Percentiles rank a stretch among this genome's conserved stretches.
Conservation (phyloP, 2,329 filamentous ascomycete species). For the Paracoccidioides brasiliensis region DNA sequence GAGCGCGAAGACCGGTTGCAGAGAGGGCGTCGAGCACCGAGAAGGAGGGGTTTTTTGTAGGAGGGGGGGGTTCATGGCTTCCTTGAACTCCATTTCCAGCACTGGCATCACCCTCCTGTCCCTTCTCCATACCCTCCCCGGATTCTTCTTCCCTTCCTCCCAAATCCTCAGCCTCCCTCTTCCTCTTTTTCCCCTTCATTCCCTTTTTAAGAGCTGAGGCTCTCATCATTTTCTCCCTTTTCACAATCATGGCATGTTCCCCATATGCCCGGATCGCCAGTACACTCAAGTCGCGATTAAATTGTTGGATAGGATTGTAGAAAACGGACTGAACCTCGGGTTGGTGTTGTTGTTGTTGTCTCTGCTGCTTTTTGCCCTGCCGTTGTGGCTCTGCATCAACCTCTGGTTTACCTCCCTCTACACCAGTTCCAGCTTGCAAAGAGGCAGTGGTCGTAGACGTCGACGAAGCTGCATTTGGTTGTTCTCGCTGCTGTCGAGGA, state of each 20-base stretch:
- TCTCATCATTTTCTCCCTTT: conserved; percentile 37
- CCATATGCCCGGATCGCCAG: conserved; percentile 84
- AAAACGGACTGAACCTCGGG: conserved; percentile 56
- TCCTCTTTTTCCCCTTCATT: conserved; percentile 27
- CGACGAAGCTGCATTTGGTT: conserved; percentile 15
- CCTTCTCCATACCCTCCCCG: not conserved
- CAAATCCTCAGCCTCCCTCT: conserved; percentile 18
- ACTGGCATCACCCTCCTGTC: not conserved
- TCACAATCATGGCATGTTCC: conserved; percentile 47
- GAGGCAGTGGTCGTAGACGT: not conserved
- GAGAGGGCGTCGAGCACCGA: conserved; percentile 92
- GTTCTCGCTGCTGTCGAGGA: conserved; percentile 38
- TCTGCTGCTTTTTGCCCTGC: not conserved
- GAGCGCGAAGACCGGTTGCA: conserved; percentile 77
- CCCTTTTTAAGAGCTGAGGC: conserved; percentile 16
- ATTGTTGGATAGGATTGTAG: conserved; percentile 98
- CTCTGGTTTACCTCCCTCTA: not conserved
- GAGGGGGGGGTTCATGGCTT: not conserved
- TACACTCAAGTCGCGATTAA: conserved; percentile 91
- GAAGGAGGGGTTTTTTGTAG: conserved; percentile 38
- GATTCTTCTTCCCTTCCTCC: conserved; percentile 1
- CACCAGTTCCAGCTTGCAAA: not conserved
- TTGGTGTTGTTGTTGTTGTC: not conserved
- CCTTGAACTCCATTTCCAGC: conserved; percentile 1
- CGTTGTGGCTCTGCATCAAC: not conserved